Conservation (phyloP, 1,139 yeast genomes). For the Suhomyces kunorum region DNA sequence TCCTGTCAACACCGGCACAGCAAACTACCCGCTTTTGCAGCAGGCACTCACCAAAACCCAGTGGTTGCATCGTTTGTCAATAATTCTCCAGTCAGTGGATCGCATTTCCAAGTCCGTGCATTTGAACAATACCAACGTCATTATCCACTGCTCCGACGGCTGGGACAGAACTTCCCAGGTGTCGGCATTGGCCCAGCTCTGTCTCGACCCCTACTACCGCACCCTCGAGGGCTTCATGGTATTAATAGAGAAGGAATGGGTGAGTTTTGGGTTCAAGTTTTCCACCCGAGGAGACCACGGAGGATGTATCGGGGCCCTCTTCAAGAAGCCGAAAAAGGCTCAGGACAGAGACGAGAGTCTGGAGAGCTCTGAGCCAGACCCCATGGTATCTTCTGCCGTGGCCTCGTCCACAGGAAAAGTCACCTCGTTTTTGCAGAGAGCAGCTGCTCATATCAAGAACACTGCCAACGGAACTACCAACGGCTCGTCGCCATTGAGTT, state of each 20-base stretch:
- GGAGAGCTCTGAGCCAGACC: constrained; percentile 7
- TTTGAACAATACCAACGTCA: constrained; percentile 75
- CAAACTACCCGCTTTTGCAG: constrained; percentile 33
- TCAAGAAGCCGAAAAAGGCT: constrained; percentile 22
- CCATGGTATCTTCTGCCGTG: not conserved
- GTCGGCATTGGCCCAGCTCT: constrained; percentile 78
- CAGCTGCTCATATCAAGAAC: constrained; percentile 45
- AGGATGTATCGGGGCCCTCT: constrained; percentile 47
- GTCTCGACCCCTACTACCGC: constrained; percentile 87
- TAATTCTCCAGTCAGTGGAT: constrained; percentile 75
- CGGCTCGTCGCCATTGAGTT: constrained; percentile 16
- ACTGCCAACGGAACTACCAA: constrained; percentile 31
- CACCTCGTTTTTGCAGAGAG: constrained; percentile 40
- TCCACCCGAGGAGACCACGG: constrained; percentile 80
- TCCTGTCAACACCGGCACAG: constrained; percentile 26
- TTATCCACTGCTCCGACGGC: constrained; percentile 95
- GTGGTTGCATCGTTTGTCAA: constrained; percentile 76
- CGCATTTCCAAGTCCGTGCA: constrained; percentile 77
- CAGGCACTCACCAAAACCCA: constrained; percentile 61
- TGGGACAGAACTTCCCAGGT: constrained; percentile 97
- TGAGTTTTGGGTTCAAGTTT: constrained; percentile 90
- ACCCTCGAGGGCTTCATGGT: constrained; percentile 85
- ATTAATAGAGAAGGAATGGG: constrained; percentile 91
- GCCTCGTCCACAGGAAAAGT: constrained; percentile 15
- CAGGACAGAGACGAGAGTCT: constrained; percentile 8